These are phyloP conservation scores for Fragaria vesca DNA, from an alignment of 306 rosid species.

Conservation along the genomic window DNA sequence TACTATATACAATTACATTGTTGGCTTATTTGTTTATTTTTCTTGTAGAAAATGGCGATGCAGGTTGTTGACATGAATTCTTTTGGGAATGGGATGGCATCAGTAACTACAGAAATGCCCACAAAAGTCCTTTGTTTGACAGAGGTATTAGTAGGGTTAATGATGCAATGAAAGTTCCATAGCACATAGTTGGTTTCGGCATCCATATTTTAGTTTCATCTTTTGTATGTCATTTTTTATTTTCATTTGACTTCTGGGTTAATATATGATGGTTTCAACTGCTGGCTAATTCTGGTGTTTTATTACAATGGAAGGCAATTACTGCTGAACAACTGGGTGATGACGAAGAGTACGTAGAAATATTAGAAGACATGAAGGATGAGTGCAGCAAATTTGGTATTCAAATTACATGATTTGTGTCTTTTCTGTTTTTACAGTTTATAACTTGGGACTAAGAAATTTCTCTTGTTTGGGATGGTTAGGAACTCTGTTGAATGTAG, in stretches of 20 bases:
- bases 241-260: background rate
- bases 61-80: slow-evolving; percentile 52
- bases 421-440: background rate
- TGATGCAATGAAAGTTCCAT: slow-evolving; percentile 1
- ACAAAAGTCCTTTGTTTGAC: slow-evolving; percentile 71
- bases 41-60: slow-evolving; percentile 56
- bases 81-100: slow-evolving; percentile 41
- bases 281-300: slow-evolving; percentile 15
- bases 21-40: background rate
- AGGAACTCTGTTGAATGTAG: slow-evolving; percentile 67
- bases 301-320: slow-evolving; percentile 48
- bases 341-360: slow-evolving; percentile 62
- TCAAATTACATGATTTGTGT: slow-evolving; percentile 14
- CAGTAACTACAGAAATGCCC: slow-evolving; percentile 38
- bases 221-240: background rate
- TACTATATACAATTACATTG: slow-evolving; percentile 7
- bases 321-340: slow-evolving; percentile 53
- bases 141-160: slow-evolving; percentile 41
- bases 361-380: slow-evolving; percentile 78
- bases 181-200: background rate
- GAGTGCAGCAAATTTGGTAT: slow-evolving; percentile 85
- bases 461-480: slow-evolving; percentile 22
- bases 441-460: background rate
- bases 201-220: background rate
- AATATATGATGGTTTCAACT: slow-evolving; percentile 4